Evolutionary conservation across 495 filamentous ascomycete species (phyloP).

Genomic region (Aspergillus conjunctus): DNA sequence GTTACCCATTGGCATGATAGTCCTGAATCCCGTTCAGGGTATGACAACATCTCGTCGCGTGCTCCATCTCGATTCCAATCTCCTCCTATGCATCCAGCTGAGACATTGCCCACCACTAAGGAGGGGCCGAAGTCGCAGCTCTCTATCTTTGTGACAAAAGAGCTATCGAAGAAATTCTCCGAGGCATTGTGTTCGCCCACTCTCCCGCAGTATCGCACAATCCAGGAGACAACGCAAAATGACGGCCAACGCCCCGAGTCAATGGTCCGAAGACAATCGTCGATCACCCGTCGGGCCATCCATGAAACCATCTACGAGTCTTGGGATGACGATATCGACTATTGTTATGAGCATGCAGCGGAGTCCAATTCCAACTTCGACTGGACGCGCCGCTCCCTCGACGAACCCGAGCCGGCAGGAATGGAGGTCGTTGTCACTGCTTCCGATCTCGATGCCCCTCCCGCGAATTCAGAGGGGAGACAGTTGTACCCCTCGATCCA

Average conservation of each 20-base stretch:
- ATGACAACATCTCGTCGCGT: slow-evolving; percentile 22
- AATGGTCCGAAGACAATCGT: slow-evolving; percentile 14
- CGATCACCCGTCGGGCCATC: slow-evolving; percentile 10
- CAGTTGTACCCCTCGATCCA: slow-evolving; percentile 23
- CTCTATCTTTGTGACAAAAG: slow-evolving; percentile 39
- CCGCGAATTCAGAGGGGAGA: slow-evolving; percentile 12
- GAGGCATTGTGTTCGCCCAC: slow-evolving; percentile 46
- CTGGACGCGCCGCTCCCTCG: slow-evolving; percentile 63
- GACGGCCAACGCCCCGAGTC: slow-evolving; percentile 8
- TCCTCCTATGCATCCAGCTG: slow-evolving; percentile 4
- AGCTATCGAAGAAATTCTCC: slow-evolving; percentile 41
- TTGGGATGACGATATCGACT: slow-evolving; percentile 96
- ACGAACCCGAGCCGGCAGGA: slow-evolving; percentile 31
- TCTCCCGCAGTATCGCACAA: slow-evolving; percentile 32
- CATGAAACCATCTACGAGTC: slow-evolving; percentile 54
- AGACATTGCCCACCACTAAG: slow-evolving; percentile 17
- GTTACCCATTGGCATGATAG: slow-evolving; percentile 37
- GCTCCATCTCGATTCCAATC: slow-evolving; percentile 24
- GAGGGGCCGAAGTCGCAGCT: slow-evolving; percentile 28
- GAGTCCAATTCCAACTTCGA: slow-evolving; percentile 91
- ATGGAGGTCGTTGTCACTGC: slow-evolving; percentile 22
- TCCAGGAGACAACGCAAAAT: neutral
- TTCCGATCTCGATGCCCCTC: neutral
- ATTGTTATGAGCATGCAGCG: slow-evolving; percentile 86
- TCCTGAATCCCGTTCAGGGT: slow-evolving; percentile 24